phyloP scores from a whole-genome alignment of 2,329 filamentous ascomycete genomes.

The Talaromyces amestolkiae region DNA sequence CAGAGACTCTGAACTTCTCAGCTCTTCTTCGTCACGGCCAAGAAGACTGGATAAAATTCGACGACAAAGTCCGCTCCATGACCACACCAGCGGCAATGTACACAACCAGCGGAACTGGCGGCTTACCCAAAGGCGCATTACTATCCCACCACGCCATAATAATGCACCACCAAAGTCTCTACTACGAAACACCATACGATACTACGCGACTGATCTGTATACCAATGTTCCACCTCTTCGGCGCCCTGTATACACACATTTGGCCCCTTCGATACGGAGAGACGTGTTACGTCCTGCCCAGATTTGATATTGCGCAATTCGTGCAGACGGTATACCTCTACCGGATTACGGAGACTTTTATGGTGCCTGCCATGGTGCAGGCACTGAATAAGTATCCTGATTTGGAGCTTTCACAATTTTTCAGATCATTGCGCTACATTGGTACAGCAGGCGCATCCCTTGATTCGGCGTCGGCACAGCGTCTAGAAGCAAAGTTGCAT shows the following conservation, averaged over 20 bases:
- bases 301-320: constrained; percentile 45
- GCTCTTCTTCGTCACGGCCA: constrained; percentile 47
- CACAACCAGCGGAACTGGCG: constrained; percentile 60
- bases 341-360: constrained; percentile 49
- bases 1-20: constrained; percentile 17
- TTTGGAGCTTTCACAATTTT: constrained; percentile 27
- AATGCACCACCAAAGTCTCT: constrained; percentile 48
- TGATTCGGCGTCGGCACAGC: constrained; percentile 40
- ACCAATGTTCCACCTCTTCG: constrained; percentile 56
- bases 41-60: constrained; percentile 49
- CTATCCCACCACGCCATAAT: constrained; percentile 59
- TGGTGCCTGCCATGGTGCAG: constrained; percentile 49
- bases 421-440: constrained; percentile 46
- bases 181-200: constrained; percentile 40
- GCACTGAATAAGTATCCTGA: constrained; percentile 32
- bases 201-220: constrained; percentile 49
- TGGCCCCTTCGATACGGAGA: constrained; percentile 48
- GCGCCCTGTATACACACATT: constrained; percentile 47
- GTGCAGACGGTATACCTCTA: constrained; percentile 41
- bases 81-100: constrained; percentile 51
- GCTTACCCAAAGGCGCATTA: constrained; percentile 59
- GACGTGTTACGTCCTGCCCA: constrained; percentile 48
- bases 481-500: constrained; percentile 43
- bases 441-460: constrained; percentile 53
- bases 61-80: constrained; percentile 42